Conservation (phyloP, 2,329 filamentous ascomycete species). For the Cladosporium sp. region DNA sequence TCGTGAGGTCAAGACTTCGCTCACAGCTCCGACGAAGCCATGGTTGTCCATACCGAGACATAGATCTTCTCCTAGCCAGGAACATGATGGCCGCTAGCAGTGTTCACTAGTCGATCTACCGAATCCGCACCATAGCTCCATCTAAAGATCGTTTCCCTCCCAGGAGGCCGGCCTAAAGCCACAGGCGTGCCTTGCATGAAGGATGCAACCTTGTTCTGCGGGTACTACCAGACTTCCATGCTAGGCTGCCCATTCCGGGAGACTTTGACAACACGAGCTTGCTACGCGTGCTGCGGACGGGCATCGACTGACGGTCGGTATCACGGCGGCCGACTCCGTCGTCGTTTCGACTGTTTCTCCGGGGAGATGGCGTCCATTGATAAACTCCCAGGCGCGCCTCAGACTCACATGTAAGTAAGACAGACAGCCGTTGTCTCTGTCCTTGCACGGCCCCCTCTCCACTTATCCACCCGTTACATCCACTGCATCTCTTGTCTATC, state of each 20-base stretch:
- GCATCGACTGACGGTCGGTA: background rate
- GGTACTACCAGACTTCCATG: slow-evolving; percentile 1
- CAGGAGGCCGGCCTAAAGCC: background rate
- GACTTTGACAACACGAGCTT: background rate
- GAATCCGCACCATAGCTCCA: background rate
- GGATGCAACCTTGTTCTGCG: slow-evolving; percentile 1
- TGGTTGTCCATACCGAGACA: background rate
- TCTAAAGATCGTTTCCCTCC: background rate
- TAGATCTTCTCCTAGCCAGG: slow-evolving; percentile 1
- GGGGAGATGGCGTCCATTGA: background rate
- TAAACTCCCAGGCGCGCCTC: background rate
- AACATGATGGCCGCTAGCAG: background rate
- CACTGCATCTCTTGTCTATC: background rate
- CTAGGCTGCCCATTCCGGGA: background rate
- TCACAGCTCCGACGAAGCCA: background rate
- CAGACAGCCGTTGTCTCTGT: background rate
- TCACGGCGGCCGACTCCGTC: background rate
- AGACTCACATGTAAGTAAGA: too few relatives aligned
- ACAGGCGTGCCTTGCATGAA: slow-evolving; percentile 8
- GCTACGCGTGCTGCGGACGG: background rate
- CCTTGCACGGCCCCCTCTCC: slow-evolving; percentile 1
- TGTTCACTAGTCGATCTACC: slow-evolving; percentile 2
- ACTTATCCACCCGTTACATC: slow-evolving; percentile 1
- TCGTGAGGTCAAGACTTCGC: background rate
- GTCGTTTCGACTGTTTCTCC: background rate